Evolutionary conservation across 1,139 yeast species (phyloP).

Genomic region (Entelexis paramagnoliae): DNA sequence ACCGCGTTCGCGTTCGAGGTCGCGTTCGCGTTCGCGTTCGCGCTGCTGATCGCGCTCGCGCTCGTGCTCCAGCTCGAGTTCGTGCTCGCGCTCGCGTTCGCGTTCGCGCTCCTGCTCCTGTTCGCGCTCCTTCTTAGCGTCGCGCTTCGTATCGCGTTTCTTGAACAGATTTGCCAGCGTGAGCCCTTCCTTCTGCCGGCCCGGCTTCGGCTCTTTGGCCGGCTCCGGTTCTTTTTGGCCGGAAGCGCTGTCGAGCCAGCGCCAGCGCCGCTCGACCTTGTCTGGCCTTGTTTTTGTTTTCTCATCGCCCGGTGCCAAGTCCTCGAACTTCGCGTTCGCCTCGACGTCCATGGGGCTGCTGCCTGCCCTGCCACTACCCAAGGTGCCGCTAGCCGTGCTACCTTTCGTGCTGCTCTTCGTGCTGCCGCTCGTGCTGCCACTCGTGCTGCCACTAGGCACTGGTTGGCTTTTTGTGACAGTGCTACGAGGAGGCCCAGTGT

Average conservation of each 20-base stretch:
- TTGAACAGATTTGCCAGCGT: constrained; percentile 22
- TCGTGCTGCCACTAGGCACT: background rate
- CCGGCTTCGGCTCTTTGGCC: constrained; percentile 11
- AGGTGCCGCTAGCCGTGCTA: too few relatives aligned
- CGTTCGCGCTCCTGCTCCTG: constrained; percentile 1
- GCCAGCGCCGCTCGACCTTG: constrained; percentile 21
- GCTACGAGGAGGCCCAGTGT: background rate
- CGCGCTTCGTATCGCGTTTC: constrained; percentile 13
- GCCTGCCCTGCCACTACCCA: too few relatives aligned
- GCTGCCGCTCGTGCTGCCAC: background rate
- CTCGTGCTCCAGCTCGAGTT: background rate
- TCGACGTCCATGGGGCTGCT: too few relatives aligned
- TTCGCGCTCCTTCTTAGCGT: background rate
- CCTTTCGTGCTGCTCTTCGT: background rate
- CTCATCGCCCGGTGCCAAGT: background rate
- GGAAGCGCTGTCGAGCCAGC: constrained; percentile 21
- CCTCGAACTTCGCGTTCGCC: too few relatives aligned
- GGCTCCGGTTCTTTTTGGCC: constrained; percentile 14
- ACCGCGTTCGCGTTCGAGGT: too few relatives aligned
- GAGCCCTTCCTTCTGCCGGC: background rate
- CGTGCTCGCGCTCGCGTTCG: background rate
- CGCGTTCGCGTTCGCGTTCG: too few relatives aligned
- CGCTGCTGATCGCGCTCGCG: background rate
- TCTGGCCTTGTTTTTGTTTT: background rate
- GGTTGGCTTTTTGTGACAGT: too few relatives aligned